Evolutionary conservation across 805 yeast genomes (phyloP).

Genomic region (Wickerhamomyces ciferrii): DNA sequence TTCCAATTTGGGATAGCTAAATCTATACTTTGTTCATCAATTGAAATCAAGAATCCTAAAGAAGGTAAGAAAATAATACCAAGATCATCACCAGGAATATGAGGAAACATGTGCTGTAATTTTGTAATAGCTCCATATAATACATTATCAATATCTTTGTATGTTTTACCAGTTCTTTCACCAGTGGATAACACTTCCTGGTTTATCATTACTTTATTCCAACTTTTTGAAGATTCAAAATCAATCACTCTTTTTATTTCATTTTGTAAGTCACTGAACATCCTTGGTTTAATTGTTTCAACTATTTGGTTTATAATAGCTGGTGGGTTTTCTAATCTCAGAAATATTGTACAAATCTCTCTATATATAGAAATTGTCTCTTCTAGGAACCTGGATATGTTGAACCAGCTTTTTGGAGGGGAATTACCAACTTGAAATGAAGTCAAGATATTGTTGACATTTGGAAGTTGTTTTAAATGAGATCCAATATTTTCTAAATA

Average conservation of each 20-base stretch:
- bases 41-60: constrained; percentile 34
- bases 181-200: not conserved
- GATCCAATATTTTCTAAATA: constrained; percentile 16
- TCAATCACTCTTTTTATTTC: constrained; percentile 23
- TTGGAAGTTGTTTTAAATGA: constrained; percentile 22
- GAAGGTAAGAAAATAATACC: constrained; percentile 41
- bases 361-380: not conserved
- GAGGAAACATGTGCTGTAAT: constrained; percentile 3
- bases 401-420: not conserved
- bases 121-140: constrained; percentile 21
- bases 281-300: constrained; percentile 9
- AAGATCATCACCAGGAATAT: constrained; percentile 10
- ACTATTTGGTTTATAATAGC: not conserved
- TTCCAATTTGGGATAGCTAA: constrained; percentile 23
- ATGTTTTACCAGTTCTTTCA: constrained; percentile 23
- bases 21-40: constrained; percentile 8
- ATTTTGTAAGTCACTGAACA: constrained; percentile 6
- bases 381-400: not conserved
- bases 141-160: constrained; percentile 25
- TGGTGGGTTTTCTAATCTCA: not conserved
- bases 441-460: constrained; percentile 19
- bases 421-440: constrained; percentile 11
- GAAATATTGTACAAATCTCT: not conserved
- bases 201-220: constrained; percentile 6
- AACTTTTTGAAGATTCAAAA: constrained; percentile 27